phyloP scores from a whole-genome alignment of 2,329 filamentous ascomycete genomes.

The Ophiognomonia clavigignenti-juglandacearum region DNA sequence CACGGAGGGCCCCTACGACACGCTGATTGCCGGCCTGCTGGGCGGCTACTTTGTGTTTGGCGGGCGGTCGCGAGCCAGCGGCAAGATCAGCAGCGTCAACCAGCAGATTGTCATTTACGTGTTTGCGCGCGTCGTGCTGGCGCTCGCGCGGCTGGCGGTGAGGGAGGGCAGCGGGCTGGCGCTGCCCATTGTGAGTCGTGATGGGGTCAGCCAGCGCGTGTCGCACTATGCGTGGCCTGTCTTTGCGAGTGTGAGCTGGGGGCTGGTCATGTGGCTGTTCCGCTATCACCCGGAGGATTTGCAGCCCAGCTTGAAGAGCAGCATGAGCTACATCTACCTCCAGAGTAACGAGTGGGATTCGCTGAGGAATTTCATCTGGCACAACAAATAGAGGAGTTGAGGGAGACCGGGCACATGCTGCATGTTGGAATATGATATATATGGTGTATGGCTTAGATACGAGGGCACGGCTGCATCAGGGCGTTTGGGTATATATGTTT shows the following conservation, averaged over 20 bases:
- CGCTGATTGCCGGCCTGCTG: slow-evolving; percentile 78
- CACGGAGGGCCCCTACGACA: slow-evolving; percentile 73
- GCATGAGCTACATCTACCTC: slow-evolving; percentile 95
- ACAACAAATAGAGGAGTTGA: slow-evolving; percentile 59
- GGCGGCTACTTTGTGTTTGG: slow-evolving; percentile 95
- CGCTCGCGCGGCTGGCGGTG: slow-evolving; percentile 76
- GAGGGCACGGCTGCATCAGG: too few relatives aligned
- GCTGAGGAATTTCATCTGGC: slow-evolving; percentile 76
- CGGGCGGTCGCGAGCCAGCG: slow-evolving; percentile 53
- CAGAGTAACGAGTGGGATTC: slow-evolving; percentile 89
- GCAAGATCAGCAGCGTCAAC: slow-evolving; percentile 73
- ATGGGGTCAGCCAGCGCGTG: slow-evolving; percentile 45
- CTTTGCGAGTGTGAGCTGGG: slow-evolving; percentile 90
- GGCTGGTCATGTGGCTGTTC: slow-evolving; percentile 91
- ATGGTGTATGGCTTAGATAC: slow-evolving; percentile 1
- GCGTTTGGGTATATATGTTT: too few relatives aligned
- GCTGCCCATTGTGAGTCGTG: slow-evolving; percentile 44
- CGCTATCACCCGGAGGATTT: slow-evolving; percentile 86
- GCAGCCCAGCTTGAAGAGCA: slow-evolving; percentile 85
- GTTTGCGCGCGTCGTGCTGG: slow-evolving; percentile 84
- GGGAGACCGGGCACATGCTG: background rate
- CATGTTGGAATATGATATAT: background rate
- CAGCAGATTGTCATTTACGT: slow-evolving; percentile 99
- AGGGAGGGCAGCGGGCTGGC: slow-evolving; percentile 48
- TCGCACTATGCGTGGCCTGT: slow-evolving; percentile 80